A percentile compares a stretch with the other conserved stretches of the same genome.
These are phyloP conservation scores for Exophiala phaeomuriformis DNA, from an alignment of 2,329 filamentous ascomycete species.

Conservation along the genomic window DNA sequence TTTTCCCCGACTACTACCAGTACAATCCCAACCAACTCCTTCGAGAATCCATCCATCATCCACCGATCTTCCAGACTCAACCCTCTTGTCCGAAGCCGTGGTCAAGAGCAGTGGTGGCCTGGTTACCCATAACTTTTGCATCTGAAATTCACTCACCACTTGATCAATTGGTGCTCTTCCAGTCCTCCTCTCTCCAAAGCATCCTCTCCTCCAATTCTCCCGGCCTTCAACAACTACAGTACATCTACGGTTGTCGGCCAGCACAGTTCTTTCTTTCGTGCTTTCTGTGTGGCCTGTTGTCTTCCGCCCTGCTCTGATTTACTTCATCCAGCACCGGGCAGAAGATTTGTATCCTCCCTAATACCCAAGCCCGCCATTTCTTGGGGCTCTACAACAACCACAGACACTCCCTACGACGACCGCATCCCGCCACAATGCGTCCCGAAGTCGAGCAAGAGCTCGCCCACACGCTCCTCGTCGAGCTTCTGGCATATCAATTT, in stretches of 20 bases:
- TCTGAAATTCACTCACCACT: constrained; percentile 2
- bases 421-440: constrained; percentile 60
- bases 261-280: constrained; percentile 14
- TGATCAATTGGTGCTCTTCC: constrained; percentile 13
- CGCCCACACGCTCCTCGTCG: constrained; percentile 93
- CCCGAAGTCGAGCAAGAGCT: constrained; percentile 99
- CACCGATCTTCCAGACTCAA: constrained; percentile 1
- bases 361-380: not conserved
- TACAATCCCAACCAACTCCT: constrained; percentile 11
- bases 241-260: not conserved
- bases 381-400: too few species aligned
- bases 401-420: constrained; percentile 18
- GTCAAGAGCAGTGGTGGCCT: not conserved
- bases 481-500: constrained; percentile 98
- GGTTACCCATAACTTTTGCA: not conserved
- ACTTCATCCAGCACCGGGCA: constrained; percentile 27
- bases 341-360: not conserved
- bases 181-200: constrained; percentile 10
- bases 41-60: not conserved
- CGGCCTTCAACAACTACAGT: not conserved
- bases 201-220: constrained; percentile 4
- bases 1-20: constrained; percentile 1
- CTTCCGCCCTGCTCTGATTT: constrained; percentile 27
- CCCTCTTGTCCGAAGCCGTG: not conserved
- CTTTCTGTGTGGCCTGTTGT: constrained; percentile 14